A percentile compares a stretch with the other conserved stretches of the same genome.
These are phyloP conservation scores for Uronychia setigera DNA, from an alignment of 73 alveolate genomes.

Conservation along the genomic window DNA sequence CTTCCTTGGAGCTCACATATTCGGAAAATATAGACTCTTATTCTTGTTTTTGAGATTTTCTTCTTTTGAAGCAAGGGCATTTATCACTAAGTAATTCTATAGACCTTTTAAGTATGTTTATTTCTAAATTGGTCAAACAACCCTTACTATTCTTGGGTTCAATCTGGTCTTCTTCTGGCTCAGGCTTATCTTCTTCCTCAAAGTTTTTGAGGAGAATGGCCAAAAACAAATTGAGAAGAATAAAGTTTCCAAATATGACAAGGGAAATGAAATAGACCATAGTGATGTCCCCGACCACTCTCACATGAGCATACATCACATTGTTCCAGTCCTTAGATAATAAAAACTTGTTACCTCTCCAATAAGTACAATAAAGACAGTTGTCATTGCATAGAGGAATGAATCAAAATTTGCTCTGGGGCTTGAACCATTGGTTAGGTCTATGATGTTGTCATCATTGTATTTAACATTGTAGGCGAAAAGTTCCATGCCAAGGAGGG, in stretches of 20 bases:
- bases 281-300: conserved; percentile 16
- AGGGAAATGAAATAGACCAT: conserved; percentile 34
- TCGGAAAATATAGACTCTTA: too few relatives aligned
- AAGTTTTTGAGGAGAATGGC: too few relatives aligned
- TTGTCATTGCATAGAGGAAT: conserved; percentile 31
- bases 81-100: too few relatives aligned
- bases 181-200: too few relatives aligned
- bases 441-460: conserved; percentile 2
- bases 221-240: too few relatives aligned
- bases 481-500: conserved; percentile 78
- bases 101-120: too few relatives aligned
- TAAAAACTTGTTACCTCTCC: conserved; percentile 53
- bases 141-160: too few relatives aligned
- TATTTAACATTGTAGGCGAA: conserved; percentile 64
- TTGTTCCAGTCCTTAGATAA: conserved; percentile 41
- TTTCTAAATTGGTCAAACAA: too few relatives aligned
- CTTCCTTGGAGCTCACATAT: too few relatives aligned
- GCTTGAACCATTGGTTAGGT: conserved; percentile 22
- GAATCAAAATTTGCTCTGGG: conserved; percentile 61
- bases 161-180: too few relatives aligned
- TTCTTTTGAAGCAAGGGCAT: too few relatives aligned
- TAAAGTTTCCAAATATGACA: conserved; percentile 38
- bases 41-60: too few relatives aligned
- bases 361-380: conserved; percentile 34
- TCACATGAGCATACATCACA: conserved; percentile 22